phyloP scores from a whole-genome alignment of 2,329 filamentous ascomycete genomes.

The Exophiala aquamarina region DNA sequence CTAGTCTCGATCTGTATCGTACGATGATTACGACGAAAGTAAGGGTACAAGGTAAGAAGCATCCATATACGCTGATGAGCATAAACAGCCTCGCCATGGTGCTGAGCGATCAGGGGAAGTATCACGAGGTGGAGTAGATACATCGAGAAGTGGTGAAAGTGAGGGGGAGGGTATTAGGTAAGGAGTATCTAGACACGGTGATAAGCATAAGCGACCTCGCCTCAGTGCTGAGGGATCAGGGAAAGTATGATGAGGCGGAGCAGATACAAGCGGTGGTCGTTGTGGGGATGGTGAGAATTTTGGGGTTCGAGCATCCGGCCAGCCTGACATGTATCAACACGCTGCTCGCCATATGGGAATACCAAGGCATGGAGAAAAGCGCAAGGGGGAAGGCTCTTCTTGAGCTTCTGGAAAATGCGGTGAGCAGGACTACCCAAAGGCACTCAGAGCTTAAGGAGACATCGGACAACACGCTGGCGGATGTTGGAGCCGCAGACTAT shows the following conservation, averaged over 20 bases:
- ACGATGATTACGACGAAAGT: slow-evolving; percentile 28
- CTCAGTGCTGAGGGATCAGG: slow-evolving; percentile 7
- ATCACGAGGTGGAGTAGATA: slow-evolving; percentile 22
- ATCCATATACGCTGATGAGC: slow-evolving; percentile 28
- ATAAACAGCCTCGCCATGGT: slow-evolving; percentile 21
- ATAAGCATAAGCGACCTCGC: slow-evolving; percentile 24
- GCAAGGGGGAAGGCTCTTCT: background rate
- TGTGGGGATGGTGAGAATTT: background rate
- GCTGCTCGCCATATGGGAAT: background rate
- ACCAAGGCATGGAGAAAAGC: slow-evolving; percentile 1
- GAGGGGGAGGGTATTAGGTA: slow-evolving; percentile 20
- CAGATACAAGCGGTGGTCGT: background rate
- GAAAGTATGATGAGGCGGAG: slow-evolving; percentile 25
- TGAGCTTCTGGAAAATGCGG: background rate
- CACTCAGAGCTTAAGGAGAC: background rate
- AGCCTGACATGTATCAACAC: background rate
- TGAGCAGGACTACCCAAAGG: background rate
- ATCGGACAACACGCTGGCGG: background rate
- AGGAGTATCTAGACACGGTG: slow-evolving; percentile 29
- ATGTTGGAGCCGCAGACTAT: background rate
- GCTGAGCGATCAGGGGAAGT: slow-evolving; percentile 16
- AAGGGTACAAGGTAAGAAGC: slow-evolving; percentile 24
- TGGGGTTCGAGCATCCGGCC: background rate
- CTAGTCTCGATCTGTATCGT: slow-evolving; percentile 13
- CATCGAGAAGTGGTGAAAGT: slow-evolving; percentile 9